Conservation (phyloP, 441 rosid genomes). For the Populus hybrid region DNA sequence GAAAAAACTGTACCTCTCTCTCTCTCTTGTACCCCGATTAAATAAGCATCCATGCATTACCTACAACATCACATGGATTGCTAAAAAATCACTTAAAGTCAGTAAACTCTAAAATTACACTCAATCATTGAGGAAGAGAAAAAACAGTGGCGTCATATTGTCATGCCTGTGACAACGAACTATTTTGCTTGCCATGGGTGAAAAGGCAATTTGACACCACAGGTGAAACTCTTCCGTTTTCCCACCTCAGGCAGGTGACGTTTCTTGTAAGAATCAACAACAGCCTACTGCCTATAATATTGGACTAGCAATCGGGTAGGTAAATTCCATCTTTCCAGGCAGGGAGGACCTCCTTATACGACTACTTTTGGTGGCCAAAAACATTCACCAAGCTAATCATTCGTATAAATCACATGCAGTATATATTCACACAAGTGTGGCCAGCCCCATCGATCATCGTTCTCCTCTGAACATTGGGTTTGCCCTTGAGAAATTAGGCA, state of each 20-base stretch:
- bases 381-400: background rate
- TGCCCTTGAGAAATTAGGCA: constrained; percentile 17
- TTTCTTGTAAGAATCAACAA: background rate
- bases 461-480: background rate
- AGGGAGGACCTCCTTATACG: background rate
- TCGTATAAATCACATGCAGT: background rate
- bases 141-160: background rate
- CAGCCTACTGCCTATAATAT: background rate
- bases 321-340: background rate
- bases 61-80: no score
- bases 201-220: no score
- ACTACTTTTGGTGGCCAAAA: constrained; percentile 20
- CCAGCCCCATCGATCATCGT: constrained; percentile 4
- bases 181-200: background rate
- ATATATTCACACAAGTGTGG: background rate
- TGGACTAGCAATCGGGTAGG: background rate
- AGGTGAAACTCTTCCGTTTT: background rate
- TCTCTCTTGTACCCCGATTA: no score
- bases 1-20: no score
- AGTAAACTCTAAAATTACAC: background rate
- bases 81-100: no score
- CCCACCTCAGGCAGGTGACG: background rate
- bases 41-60: no score
- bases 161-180: background rate
- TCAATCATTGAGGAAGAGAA: background rate